Conservation (phyloP, 805 yeast species). For the Saccharomycopsis guyanensis region DNA sequence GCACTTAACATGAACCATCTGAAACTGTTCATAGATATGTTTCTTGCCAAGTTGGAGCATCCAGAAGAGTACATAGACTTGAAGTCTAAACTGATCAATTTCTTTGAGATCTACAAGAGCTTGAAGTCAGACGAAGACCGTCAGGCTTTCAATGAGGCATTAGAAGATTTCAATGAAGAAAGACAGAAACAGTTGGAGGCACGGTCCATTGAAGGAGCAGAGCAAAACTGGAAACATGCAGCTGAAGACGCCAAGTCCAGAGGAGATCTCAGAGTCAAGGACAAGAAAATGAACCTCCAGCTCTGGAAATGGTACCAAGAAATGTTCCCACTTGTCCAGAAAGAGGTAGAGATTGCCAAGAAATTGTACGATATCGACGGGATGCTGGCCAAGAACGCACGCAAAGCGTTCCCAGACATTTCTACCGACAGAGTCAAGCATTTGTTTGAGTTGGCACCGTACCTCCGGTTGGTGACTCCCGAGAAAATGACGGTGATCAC, state of each 20-base stretch:
- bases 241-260: conserved; percentile 57
- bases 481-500: conserved; percentile 80
- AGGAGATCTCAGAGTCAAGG: conserved; percentile 44
- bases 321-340: conserved; percentile 60
- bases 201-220: conserved; percentile 77
- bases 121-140: conserved; percentile 42
- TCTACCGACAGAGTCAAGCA: conserved; percentile 27
- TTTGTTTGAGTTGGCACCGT: conserved; percentile 67
- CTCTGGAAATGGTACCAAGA: conserved; percentile 80
- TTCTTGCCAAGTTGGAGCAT: conserved; percentile 8
- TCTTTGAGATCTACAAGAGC: conserved; percentile 55
- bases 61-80: conserved; percentile 21
- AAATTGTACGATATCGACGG: conserved; percentile 21
- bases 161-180: conserved; percentile 63
- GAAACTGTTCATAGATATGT: conserved; percentile 10
- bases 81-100: conserved; percentile 36
- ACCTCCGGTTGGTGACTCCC: conserved; percentile 60
- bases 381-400: conserved; percentile 16
- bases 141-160: conserved; percentile 50
- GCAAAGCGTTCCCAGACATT: conserved; percentile 10
- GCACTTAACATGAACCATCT: conserved; percentile 34
- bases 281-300: conserved; percentile 59
- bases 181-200: conserved; percentile 74
- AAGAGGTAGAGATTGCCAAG: conserved; percentile 54
- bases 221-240: conserved; percentile 81